Evolutionary conservation across 2,329 filamentous ascomycete genomes (phyloP), one percentile per base, ranked within the genome.

Genomic region (Botrytis galanthina): DNA sequence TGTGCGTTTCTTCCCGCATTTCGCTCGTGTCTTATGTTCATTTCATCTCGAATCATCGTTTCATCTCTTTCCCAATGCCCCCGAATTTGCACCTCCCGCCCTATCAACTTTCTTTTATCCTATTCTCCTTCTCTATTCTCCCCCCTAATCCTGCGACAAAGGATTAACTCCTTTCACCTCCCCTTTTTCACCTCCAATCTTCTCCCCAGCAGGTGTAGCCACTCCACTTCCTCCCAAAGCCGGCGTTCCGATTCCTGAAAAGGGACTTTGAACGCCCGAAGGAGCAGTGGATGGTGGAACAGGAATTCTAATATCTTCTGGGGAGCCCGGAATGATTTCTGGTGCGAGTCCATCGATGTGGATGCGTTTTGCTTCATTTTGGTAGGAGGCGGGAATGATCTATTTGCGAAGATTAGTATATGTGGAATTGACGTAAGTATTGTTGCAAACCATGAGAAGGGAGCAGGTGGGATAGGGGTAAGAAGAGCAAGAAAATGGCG

Each of bases 301-400:
- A 0, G 92, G 92, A 61, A 95, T 93, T 76, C 91, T 88, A 79
- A 96, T 91, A 76, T 94, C 93, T 82, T 97, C 91, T 0, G 94
- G 93, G 1, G 92, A 94, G 69, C 88, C 88, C 2, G 93, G 92
- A 22, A 97, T 88, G 70, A 94, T 90, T 68, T 88, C 86, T 20
- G 74, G 75, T 20, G 88, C 86, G 74, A 93, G 85, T 73, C 85
- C 86, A 4, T 93, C 92, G 75, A 99, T 97, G 78, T 92, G 91
- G 79, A 99, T 94, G 73, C 94, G 91, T 82, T 93, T 96, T 32
- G 95, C 93, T 82, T 96, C 92, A 81, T 99, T 99, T 84, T 98
- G 96, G 83, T 99, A 99, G 46, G 94, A 95, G 29, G 95, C 95
- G 4, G 96, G 97, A 74, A 98, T 97, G 81, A 99, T 98, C 89